A percentile compares a stretch with the other conserved stretches of the same genome.
These are phyloP conservation scores for Penicillium macrosclerotiorum DNA, from an alignment of 495 filamentous ascomycete species.

Conservation along the genomic window DNA sequence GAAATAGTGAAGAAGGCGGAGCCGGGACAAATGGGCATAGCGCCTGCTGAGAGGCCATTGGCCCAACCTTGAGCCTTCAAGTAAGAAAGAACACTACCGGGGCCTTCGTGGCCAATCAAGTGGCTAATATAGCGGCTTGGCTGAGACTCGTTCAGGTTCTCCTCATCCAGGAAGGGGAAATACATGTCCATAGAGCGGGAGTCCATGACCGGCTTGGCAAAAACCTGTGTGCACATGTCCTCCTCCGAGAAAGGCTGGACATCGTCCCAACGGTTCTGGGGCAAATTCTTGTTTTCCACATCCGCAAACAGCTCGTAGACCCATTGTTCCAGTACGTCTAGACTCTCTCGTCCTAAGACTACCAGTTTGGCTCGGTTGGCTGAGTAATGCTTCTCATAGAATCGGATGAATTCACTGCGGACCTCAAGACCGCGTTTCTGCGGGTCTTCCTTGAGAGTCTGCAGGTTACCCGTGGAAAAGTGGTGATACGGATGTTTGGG, in stretches of 20 bases:
- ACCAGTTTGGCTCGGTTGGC: slow-evolving; percentile 96
- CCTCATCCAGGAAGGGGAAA: slow-evolving; percentile 90
- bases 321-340: slow-evolving; percentile 88
- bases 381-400: slow-evolving; percentile 88
- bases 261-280: slow-evolving; percentile 77
- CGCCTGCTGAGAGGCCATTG: slow-evolving; percentile 79
- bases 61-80: slow-evolving; percentile 96
- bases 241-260: slow-evolving; percentile 65
- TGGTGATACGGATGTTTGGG: slow-evolving; percentile 89
- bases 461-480: slow-evolving; percentile 92
- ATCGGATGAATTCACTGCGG: slow-evolving; percentile 90
- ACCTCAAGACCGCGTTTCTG: slow-evolving; percentile 82
- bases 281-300: slow-evolving; percentile 80
- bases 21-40: slow-evolving; percentile 74
- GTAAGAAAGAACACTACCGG: slow-evolving; percentile 92
- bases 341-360: slow-evolving; percentile 80
- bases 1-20: slow-evolving; percentile 78
- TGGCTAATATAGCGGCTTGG: slow-evolving; percentile 91
- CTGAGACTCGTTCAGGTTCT: slow-evolving; percentile 75
- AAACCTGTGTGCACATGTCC: slow-evolving; percentile 75
- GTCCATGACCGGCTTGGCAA: slow-evolving; percentile 97
- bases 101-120: slow-evolving; percentile 93
- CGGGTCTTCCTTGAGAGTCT: slow-evolving; percentile 83
- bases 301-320: slow-evolving; percentile 80
- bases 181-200: slow-evolving; percentile 76